phyloP scores from a whole-genome alignment of 441 rosid genomes.

The Pelargonium australe region DNA sequence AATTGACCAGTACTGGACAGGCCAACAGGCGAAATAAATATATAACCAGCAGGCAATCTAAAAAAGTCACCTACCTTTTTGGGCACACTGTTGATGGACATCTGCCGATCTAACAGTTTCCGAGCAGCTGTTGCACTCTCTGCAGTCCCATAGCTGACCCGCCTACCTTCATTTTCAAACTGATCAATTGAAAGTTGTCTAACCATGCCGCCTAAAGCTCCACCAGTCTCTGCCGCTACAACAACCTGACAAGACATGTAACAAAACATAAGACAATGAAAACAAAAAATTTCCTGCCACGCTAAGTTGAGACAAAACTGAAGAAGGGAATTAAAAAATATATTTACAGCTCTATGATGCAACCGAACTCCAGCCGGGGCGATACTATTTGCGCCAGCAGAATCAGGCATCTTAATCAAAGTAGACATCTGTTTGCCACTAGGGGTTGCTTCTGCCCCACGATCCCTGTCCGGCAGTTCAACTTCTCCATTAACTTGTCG shows the following conservation, averaged over 20 bases:
- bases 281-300: constrained; percentile 12
- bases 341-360: constrained; percentile 94
- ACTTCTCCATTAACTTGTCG: constrained; percentile 88
- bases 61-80: constrained; percentile 53
- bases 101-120: constrained; percentile 87
- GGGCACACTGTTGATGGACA: constrained; percentile 88
- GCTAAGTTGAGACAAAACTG: constrained; percentile 7
- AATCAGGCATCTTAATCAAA: constrained; percentile 62
- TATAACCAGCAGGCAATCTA: too few relatives aligned
- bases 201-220: constrained; percentile 97
- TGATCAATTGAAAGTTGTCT: constrained; percentile 91
- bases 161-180: constrained; percentile 94
- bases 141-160: constrained; percentile 91
- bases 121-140: constrained; percentile 94
- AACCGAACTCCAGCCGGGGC: constrained; percentile 78
- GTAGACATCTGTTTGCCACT: constrained; percentile 69
- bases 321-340: constrained; percentile 13
- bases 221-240: constrained; percentile 92
- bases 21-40: too few relatives aligned
- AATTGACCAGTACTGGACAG: too few relatives aligned
- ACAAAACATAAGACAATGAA: constrained; percentile 10
- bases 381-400: constrained; percentile 48
- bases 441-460: constrained; percentile 91
- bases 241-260: constrained; percentile 55
- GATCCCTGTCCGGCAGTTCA: constrained; percentile 80